Evolutionary conservation across 1,284 basidiomycete genomes (phyloP).

Genomic region (Cryptococcus sp.): DNA sequence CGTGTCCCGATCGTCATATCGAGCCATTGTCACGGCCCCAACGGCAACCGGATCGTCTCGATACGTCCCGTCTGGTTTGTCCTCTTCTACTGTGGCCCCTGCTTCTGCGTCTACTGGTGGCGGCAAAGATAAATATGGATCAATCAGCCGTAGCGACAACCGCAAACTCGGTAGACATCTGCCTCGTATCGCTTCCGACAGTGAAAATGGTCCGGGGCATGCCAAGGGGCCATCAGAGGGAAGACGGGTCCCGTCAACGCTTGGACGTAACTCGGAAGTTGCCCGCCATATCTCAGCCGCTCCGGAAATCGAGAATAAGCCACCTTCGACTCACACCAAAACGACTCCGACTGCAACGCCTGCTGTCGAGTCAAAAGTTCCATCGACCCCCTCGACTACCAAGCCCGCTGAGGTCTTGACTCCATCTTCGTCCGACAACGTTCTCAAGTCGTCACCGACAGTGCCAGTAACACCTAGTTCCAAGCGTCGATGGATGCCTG

Average conservation of each 20-base stretch:
- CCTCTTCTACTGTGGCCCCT: constrained; percentile 6
- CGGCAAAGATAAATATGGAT: constrained; percentile 41
- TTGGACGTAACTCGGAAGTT: constrained; percentile 21
- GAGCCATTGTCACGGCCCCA: constrained; percentile 27
- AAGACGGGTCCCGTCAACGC: constrained; percentile 26
- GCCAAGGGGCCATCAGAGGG: constrained; percentile 16
- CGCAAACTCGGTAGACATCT: constrained; percentile 52
- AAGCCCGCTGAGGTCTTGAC: constrained; percentile 27
- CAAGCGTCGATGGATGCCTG: constrained; percentile 31
- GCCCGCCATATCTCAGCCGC: not conserved
- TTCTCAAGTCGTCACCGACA: constrained; percentile 8
- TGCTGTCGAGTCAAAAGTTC: not conserved
- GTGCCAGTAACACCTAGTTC: constrained; percentile 22
- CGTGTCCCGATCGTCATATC: constrained; percentile 12
- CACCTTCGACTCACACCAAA: constrained; percentile 1
- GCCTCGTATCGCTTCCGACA: constrained; percentile 53
- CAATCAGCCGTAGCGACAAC: constrained; percentile 42
- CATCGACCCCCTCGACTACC: constrained; percentile 7
- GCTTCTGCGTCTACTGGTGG: constrained; percentile 10
- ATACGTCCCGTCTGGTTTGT: constrained; percentile 34
- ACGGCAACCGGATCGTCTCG: constrained; percentile 17
- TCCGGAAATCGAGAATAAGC: constrained; percentile 11
- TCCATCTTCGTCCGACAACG: constrained; percentile 31
- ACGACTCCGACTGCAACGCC: constrained; percentile 7
- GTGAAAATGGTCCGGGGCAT: constrained; percentile 18